Conservation (phyloP, 208 protist species). For the Trypanosoma mega region DNA sequence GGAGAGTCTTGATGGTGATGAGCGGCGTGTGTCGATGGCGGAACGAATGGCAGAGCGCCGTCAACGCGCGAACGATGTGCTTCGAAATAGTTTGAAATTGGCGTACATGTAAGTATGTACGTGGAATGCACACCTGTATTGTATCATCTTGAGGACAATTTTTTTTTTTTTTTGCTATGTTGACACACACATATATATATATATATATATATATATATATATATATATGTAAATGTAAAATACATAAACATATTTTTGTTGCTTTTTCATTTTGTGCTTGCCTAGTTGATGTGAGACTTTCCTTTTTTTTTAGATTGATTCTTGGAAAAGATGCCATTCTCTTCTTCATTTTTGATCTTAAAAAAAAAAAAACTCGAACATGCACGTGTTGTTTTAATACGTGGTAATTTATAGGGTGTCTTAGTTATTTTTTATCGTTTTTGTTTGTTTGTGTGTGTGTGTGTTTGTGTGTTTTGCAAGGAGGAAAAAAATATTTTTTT, state of each 20-base stretch:
- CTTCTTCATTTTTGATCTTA: too few relatives aligned
- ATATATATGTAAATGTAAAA: constrained; percentile 1
- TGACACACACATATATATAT: background rate
- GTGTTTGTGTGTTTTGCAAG: background rate
- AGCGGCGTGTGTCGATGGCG: background rate
- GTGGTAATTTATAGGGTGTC: constrained; percentile 11
- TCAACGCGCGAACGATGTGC: background rate
- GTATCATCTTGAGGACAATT: too few relatives aligned
- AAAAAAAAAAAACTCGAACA: too few relatives aligned
- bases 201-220: constrained; percentile 21
- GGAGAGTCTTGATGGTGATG: background rate
- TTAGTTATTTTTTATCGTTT: constrained; percentile 21
- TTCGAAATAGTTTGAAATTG: constrained; percentile 2
- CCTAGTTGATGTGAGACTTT: too few relatives aligned
- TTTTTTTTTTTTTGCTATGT: too few relatives aligned
- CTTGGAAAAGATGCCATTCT: too few relatives aligned
- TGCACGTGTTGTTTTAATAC: too few relatives aligned
- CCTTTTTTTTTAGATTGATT: too few relatives aligned
- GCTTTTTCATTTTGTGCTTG: background rate
- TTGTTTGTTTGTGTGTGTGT: constrained; percentile 18
- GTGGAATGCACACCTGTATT: background rate
- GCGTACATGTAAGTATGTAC: background rate
- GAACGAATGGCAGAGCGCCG: background rate
- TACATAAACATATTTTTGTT: too few relatives aligned
- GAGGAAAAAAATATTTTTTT: too few relatives aligned